Evolutionary conservation across 371 early-diverging fungal species (phyloP).

Genomic region (Rhizopus sp.): DNA sequence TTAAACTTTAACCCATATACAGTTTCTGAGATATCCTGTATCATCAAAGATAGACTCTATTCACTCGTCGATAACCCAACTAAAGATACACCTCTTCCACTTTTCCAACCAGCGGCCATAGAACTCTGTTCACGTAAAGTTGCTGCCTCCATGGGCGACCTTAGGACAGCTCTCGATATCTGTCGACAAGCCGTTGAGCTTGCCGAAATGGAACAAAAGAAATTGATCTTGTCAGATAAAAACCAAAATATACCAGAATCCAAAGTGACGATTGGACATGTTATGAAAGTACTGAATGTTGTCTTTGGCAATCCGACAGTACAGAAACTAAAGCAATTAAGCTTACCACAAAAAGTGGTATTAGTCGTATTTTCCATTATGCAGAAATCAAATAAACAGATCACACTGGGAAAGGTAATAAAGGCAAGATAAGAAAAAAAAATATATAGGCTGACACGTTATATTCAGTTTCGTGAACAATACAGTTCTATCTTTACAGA

Average conservation of each 20-base stretch:
- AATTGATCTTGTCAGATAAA: background rate
- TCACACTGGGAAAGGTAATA: conserved; percentile 54
- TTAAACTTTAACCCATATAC: conserved; percentile 88
- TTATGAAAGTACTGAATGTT: conserved; percentile 68
- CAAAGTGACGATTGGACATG: conserved; percentile 80
- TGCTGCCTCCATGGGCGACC: conserved; percentile 88
- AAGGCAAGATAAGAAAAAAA: conserved; percentile 9
- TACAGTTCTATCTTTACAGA: conserved; percentile 54
- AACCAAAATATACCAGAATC: conserved; percentile 34
- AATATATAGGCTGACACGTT: conserved; percentile 19
- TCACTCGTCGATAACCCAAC: conserved; percentile 33
- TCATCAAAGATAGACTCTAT: conserved; percentile 80
- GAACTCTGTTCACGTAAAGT: conserved; percentile 93
- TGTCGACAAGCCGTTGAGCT: conserved; percentile 86
- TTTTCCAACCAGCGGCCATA: conserved; percentile 85
- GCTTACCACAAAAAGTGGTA: conserved; percentile 82
- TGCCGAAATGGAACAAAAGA: conserved; percentile 68
- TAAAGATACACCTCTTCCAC: conserved; percentile 32
- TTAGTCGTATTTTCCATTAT: conserved; percentile 56
- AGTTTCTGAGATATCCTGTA: conserved; percentile 76
- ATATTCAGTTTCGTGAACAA: conserved; percentile 54
- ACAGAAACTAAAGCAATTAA: conserved; percentile 67
- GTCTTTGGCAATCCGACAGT: conserved; percentile 67
- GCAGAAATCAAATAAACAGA: conserved; percentile 44
- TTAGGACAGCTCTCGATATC: conserved; percentile 89